Percentiles rank a stretch among this genome's conserved stretches.
Evolutionary conservation across 2,329 filamentous ascomycete species (phyloP).

Genomic region (Blumeria graminis): DNA sequence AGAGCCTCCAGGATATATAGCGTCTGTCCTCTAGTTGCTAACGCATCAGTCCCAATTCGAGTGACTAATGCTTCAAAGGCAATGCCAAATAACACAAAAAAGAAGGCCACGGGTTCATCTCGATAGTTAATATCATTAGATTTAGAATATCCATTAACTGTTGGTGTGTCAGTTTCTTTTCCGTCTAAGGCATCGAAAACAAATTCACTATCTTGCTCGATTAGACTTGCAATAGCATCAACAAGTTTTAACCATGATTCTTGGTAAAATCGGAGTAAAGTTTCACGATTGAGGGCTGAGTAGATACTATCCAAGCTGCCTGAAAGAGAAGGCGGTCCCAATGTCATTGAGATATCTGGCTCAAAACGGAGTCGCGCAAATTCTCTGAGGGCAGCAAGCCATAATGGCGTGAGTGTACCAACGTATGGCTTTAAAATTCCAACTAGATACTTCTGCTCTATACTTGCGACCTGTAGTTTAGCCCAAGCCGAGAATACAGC

Average conservation of each 20-base stretch:
- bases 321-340: slow-evolving; percentile 58
- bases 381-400: slow-evolving; percentile 79
- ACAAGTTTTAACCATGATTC: slow-evolving; percentile 92
- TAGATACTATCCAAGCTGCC: slow-evolving; percentile 86
- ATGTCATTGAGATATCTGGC: slow-evolving; percentile 81
- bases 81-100: slow-evolving; percentile 91
- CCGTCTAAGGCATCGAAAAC: slow-evolving; percentile 93
- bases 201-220: slow-evolving; percentile 92
- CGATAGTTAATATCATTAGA: slow-evolving; percentile 82
- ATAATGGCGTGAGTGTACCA: slow-evolving; percentile 69
- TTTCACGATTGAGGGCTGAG: slow-evolving; percentile 81
- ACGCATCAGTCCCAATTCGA: slow-evolving; percentile 39
- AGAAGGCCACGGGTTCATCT: slow-evolving; percentile 93
- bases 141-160: slow-evolving; percentile 25
- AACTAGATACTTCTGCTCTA: slow-evolving; percentile 69
- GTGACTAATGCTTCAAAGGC: slow-evolving; percentile 89
- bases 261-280: slow-evolving; percentile 84
- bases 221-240: slow-evolving; percentile 87
- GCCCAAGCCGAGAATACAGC: slow-evolving; percentile 94
- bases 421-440: slow-evolving; percentile 81
- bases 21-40: slow-evolving; percentile 54
- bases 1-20: slow-evolving; percentile 74
- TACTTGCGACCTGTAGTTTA: slow-evolving; percentile 82
- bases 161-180: slow-evolving; percentile 30
- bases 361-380: slow-evolving; percentile 87